phyloP scores from a whole-genome alignment of 208 protist genomes.

The Strigomonas galati region DNA sequence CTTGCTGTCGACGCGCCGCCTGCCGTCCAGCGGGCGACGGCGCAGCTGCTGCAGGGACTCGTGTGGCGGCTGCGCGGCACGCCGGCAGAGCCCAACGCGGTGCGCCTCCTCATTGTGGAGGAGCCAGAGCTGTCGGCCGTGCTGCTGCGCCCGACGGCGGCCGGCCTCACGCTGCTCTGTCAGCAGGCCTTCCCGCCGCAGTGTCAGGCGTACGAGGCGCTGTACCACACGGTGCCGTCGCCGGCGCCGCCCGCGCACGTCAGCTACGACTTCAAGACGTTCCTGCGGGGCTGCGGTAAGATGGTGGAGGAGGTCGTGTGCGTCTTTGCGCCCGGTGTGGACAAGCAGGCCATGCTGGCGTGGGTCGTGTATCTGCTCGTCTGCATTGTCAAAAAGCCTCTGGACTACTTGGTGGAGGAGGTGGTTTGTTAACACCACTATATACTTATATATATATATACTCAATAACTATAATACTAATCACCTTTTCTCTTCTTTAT shows the following conservation, averaged over 20 bases:
- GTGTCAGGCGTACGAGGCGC: constrained; percentile 10
- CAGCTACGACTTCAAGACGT: not conserved
- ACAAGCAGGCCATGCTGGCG: constrained; percentile 44
- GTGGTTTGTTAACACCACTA: not conserved
- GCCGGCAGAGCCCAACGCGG: constrained; percentile 8
- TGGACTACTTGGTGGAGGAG: not conserved
- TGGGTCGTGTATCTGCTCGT: constrained; percentile 46
- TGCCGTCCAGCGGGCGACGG: not conserved
- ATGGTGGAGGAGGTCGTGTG: constrained; percentile 26
- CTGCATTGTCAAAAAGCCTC: not conserved
- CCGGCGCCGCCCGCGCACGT: not conserved
- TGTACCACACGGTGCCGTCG: not conserved
- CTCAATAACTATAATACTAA: too few species aligned
- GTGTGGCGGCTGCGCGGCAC: constrained; percentile 21
- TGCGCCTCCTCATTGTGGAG: constrained; percentile 25
- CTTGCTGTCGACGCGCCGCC: constrained; percentile 15
- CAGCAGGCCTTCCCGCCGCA: constrained; percentile 37
- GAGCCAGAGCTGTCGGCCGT: constrained; percentile 28
- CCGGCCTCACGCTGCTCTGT: constrained; percentile 43
- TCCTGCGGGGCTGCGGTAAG: not conserved
- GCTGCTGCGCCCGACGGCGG: constrained; percentile 38
- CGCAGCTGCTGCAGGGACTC: constrained; percentile 15
- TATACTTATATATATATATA: too few species aligned
- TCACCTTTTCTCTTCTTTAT: too few species aligned
- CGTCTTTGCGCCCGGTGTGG: constrained; percentile 40